These are phyloP conservation scores for Edaphochlamys debaryana DNA, from an alignment of 139 green algal genomes.

Conservation along the genomic window DNA sequence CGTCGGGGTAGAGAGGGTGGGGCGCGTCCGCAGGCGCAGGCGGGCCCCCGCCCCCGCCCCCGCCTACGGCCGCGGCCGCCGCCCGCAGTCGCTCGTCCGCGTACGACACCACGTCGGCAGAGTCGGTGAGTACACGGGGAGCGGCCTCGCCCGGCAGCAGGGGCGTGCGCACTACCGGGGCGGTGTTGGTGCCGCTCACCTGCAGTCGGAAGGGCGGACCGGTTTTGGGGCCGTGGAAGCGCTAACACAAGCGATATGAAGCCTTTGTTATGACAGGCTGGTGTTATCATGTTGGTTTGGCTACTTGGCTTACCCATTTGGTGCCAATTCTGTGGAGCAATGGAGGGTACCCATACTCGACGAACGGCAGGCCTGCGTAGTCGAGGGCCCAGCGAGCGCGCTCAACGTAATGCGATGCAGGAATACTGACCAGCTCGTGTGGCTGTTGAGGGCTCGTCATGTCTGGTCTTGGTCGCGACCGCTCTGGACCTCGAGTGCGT, in stretches of 20 bases:
- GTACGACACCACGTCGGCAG: slow-evolving; percentile 4
- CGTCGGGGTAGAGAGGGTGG: too few species aligned
- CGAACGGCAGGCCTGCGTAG: background rate
- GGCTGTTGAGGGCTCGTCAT: too few species aligned
- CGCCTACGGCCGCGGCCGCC: background rate
- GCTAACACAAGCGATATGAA: too few species aligned
- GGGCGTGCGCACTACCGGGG: background rate
- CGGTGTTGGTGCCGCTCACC: background rate
- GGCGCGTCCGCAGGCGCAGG: too few species aligned
- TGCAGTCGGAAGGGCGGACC: too few species aligned
- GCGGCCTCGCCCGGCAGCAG: too few species aligned
- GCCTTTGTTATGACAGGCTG: too few species aligned
- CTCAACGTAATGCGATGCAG: slow-evolving; percentile 13
- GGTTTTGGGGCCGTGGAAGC: too few species aligned
- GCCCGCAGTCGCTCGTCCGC: background rate
- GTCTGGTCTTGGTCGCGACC: too few species aligned
- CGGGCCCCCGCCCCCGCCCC: too few species aligned
- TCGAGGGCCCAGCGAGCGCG: slow-evolving; percentile 5
- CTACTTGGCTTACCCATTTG: background rate
- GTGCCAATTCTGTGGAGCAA: background rate
- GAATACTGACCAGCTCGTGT: slow-evolving; percentile 10
- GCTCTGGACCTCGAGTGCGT: too few species aligned
- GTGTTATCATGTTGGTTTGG: too few species aligned
- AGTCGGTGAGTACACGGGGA: background rate
- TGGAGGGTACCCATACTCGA: background rate